Conservation (phyloP, 495 filamentous ascomycete genomes). For the Podospora tetraspora region DNA sequence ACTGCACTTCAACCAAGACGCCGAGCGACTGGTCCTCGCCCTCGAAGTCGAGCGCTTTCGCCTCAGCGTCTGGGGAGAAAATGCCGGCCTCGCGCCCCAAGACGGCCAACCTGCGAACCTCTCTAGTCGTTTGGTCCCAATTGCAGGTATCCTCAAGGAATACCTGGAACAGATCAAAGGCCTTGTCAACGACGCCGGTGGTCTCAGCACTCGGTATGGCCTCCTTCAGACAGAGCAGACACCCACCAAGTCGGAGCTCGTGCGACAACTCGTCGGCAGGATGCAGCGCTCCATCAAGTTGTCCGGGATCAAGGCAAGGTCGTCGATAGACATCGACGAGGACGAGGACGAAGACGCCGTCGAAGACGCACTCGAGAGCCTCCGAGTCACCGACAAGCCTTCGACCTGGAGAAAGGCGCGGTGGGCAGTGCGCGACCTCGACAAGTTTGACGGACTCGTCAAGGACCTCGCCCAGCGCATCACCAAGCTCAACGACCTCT, state of each 20-base stretch:
- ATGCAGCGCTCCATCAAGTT: conserved; percentile 7
- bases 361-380: neutral
- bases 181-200: conserved; percentile 4
- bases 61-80: conserved; percentile 12
- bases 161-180: conserved; percentile 11
- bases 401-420: conserved; percentile 4
- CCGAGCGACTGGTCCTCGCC: conserved; percentile 8
- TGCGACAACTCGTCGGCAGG: conserved; percentile 8
- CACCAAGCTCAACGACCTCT: conserved; percentile 14
- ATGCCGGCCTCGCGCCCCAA: conserved; percentile 4
- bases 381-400: neutral
- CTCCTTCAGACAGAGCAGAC: conserved; percentile 7
- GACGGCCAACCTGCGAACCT: neutral
- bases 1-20: conserved; percentile 8
- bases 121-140: neutral
- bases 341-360: neutral
- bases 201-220: conserved; percentile 8
- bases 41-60: conserved; percentile 15
- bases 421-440: conserved; percentile 10
- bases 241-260: conserved; percentile 8
- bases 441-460: conserved; percentile 12
- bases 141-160: conserved; percentile 2
- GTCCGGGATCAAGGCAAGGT: neutral
- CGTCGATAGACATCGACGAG: neutral
- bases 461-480: conserved; percentile 8